Percentiles rank a stretch among this genome's conserved stretches.
phyloP scores from a whole-genome alignment of 495 filamentous ascomycete species.

The Neurospora tetrasperma region DNA sequence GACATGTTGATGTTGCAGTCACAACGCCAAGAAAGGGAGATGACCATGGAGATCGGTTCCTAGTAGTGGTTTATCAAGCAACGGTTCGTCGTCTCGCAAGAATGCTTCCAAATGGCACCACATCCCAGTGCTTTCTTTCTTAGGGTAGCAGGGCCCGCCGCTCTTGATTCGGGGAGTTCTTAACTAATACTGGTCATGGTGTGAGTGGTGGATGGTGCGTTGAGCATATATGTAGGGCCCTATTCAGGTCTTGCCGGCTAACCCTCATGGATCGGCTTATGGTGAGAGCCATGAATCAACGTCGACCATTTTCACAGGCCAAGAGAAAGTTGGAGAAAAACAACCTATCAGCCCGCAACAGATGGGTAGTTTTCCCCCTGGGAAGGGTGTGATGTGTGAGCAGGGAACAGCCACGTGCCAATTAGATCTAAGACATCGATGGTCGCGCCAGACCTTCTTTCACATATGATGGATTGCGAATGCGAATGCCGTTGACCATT shows the following conservation, averaged over 20 bases:
- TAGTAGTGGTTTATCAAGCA: background rate
- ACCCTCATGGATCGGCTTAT: background rate
- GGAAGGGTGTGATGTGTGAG: background rate
- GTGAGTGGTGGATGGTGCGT: background rate
- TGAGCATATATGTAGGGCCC: background rate
- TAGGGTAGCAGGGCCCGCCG: background rate
- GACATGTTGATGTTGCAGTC: background rate
- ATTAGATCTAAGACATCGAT: background rate
- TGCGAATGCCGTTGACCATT: background rate
- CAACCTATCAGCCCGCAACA: background rate
- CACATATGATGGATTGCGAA: background rate
- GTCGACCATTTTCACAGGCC: background rate
- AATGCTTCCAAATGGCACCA: background rate
- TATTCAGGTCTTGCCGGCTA: background rate
- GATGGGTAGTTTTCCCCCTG: background rate
- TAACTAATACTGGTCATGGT: background rate
- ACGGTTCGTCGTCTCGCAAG: background rate
- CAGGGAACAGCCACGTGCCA: conserved; percentile 1
- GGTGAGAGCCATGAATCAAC: background rate
- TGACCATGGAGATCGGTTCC: background rate
- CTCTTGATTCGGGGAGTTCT: background rate
- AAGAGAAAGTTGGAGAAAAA: background rate
- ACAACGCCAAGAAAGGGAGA: background rate
- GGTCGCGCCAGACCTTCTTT: background rate
- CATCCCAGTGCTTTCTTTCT: background rate